Evolutionary conservation across 352 stramenopile species (phyloP).

Genomic region (Phytophthora colocasiae): DNA sequence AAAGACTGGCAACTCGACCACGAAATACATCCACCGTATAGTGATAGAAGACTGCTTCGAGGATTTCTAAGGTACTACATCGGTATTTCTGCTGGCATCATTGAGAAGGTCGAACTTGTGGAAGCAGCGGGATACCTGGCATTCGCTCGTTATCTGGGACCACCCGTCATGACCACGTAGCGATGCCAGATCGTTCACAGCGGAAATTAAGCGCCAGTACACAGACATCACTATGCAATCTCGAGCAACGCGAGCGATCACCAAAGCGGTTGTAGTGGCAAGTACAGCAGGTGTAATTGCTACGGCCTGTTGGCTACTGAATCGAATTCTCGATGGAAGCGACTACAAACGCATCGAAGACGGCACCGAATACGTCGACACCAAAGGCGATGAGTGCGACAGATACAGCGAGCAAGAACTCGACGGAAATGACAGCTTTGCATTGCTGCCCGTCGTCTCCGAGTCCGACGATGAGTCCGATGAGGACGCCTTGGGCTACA

Average conservation of each 20-base stretch:
- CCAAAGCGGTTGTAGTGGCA: conserved; percentile 25
- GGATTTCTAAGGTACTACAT: too few species aligned
- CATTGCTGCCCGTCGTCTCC: conserved; percentile 26
- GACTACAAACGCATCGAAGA: conserved; percentile 14
- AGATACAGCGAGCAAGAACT: conserved; percentile 4
- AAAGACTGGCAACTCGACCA: too few species aligned
- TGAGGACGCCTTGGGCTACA: conserved; percentile 34
- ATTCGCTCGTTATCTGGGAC: conserved; percentile 20
- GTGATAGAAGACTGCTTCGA: too few species aligned
- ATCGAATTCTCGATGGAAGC: conserved; percentile 24
- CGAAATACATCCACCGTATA: too few species aligned
- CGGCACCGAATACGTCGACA: not conserved
- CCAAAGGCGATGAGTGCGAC: not conserved
- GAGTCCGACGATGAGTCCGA: conserved; percentile 30
- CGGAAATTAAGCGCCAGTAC: conserved; percentile 17
- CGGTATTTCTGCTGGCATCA: too few species aligned
- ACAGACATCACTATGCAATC: conserved; percentile 31
- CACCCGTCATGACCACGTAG: conserved; percentile 8
- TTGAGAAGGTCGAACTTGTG: too few species aligned
- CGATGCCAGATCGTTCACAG: conserved; percentile 21
- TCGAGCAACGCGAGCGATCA: conserved; percentile 24
- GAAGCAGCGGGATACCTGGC: conserved; percentile 2
- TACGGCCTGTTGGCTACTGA: conserved; percentile 30
- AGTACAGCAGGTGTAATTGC: conserved; percentile 33
- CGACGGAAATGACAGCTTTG: conserved; percentile 19